Percentiles rank a stretch among this genome's conserved stretches.
Conservation (phyloP, 306 rosid genomes). For the Abrus precatorius region DNA sequence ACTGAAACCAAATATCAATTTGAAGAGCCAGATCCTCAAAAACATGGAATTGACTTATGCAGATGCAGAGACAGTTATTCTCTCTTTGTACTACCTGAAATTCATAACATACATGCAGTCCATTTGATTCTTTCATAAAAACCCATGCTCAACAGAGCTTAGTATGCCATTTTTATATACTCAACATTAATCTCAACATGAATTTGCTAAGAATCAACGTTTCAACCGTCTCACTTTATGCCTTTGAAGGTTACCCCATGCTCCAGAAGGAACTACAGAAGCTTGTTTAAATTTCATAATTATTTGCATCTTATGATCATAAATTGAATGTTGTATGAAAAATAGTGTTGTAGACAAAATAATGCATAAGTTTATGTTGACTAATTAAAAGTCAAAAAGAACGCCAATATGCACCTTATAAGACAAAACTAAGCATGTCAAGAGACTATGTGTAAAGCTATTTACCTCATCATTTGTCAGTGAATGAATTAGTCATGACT, state of each 20-base stretch:
- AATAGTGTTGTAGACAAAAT: neutral
- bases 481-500: neutral
- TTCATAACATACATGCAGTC: neutral
- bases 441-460: neutral
- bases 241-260: neutral
- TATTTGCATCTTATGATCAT: neutral
- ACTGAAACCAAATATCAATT: neutral
- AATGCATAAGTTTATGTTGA: neutral
- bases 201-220: neutral
- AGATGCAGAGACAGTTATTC: neutral
- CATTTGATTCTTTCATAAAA: neutral
- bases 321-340: neutral
- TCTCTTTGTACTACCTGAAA: neutral
- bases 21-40: neutral
- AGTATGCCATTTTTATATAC: neutral
- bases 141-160: neutral
- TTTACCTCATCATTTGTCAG: neutral
- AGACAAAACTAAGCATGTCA: neutral
- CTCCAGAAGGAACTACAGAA: conserved; percentile 5
- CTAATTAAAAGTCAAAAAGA: neutral
- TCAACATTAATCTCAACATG: neutral
- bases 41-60: neutral
- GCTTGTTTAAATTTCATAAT: neutral
- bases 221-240: neutral
- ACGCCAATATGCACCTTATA: neutral